Evolutionary conservation across 768 basidiomycete species (phyloP), one percentile per base, ranked within the genome.

Genomic region (Candolleomyces efflorescens): DNA sequence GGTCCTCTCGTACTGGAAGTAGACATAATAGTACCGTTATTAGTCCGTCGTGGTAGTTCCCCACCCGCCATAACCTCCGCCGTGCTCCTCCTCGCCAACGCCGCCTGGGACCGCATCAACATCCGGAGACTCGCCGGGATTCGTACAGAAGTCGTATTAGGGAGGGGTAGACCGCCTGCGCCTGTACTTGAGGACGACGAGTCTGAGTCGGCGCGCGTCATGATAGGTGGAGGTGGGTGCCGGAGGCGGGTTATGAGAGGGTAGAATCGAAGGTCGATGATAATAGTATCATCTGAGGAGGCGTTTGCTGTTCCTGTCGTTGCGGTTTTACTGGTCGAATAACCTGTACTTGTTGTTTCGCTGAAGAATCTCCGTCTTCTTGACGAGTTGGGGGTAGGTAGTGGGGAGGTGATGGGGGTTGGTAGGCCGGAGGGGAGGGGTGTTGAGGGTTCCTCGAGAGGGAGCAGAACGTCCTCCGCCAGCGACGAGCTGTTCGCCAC

Each of bases 201-300:
- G 54, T 43, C 64, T 15, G 39, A 60, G 23, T 62, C 64, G 22
- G 73, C 53, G 39, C 64, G 64, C 20, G 68, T 59, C 37, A 73
- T 45, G 10, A 52, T 24, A 46, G 66, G 70, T 3, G 79, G 78
- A 10, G 78, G 71, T 11, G 90, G 83, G 56, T 77, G 73, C 56
- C 83, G 78, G 54, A 92, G 67, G 41, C 82, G 86, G 48, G 75
- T 71, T 36, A 88, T 62, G 60, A 92, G 69, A 43, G 80, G 69
- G 6, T 73, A 64, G 32, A 88, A 63, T 18, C 77, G 85, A 53
- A 92, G 74, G 70, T 92, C 87, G 60, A 92, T 65, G 64, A 90
- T 77, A 62, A 90, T 77, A 62, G 84, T 76, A 62, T 84, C 80
- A 37, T 75, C 71, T 32, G 32, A 5, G 48, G 77, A 65, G 57